phyloP scores from a whole-genome alignment of 1,284 basidiomycete species.

The Chondrostereum purpureum region DNA sequence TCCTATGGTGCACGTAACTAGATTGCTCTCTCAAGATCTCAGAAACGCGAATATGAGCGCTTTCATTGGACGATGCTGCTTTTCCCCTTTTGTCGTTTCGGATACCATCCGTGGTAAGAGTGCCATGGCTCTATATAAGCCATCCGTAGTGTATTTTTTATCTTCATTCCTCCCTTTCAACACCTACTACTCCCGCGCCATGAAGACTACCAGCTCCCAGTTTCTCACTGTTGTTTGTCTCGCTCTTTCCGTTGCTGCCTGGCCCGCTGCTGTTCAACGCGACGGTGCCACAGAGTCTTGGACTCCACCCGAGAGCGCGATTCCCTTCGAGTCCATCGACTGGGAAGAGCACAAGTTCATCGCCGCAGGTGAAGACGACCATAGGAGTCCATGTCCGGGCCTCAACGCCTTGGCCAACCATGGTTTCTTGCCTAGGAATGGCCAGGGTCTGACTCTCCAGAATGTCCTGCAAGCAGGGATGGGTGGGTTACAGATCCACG shows the following conservation, averaged over 20 bases:
- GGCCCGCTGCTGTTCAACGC: not conserved
- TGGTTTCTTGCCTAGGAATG: conserved; percentile 13
- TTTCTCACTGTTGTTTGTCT: not conserved
- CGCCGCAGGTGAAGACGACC: conserved; percentile 8
- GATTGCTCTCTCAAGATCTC: too few species aligned
- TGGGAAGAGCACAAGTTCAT: conserved; percentile 1
- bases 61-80: too few species aligned
- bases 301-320: not conserved
- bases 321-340: not conserved
- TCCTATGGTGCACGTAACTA: too few species aligned
- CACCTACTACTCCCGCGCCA: too few species aligned
- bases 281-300: not conserved
- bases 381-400: conserved; percentile 14
- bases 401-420: conserved; percentile 17
- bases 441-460: conserved; percentile 11
- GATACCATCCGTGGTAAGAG: too few species aligned
- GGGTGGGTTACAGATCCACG: conserved; percentile 3
- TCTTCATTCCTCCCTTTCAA: too few species aligned
- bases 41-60: too few species aligned
- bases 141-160: too few species aligned
- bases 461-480: conserved; percentile 11
- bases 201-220: too few species aligned
- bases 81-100: too few species aligned
- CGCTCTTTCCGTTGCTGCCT: not conserved
- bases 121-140: too few species aligned